phyloP scores from a whole-genome alignment of 2,329 filamentous ascomycete species.

The Escovopsis sp. region DNA sequence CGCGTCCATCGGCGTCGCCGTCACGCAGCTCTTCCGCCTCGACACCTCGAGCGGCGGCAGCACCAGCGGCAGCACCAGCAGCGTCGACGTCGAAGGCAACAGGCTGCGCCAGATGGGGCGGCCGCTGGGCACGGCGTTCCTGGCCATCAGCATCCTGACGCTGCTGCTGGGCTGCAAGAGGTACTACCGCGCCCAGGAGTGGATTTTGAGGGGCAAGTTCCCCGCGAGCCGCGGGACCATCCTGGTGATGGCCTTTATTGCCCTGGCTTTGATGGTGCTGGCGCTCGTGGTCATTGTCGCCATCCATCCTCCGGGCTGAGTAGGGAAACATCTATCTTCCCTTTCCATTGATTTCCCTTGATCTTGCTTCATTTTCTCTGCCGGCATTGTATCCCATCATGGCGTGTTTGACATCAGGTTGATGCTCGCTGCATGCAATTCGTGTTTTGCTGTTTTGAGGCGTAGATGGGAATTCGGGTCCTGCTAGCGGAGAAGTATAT shows the following conservation, averaged over 20 bases:
- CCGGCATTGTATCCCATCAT: not conserved
- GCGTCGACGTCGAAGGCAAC: constrained; percentile 18
- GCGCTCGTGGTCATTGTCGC: constrained; percentile 45
- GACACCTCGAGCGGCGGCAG: constrained; percentile 35
- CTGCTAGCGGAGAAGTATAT: no score
- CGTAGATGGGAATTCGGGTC: no score
- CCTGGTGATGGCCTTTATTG: constrained; percentile 50
- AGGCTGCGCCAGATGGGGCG: constrained; percentile 52
- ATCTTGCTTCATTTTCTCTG: not conserved
- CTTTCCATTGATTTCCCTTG: not conserved
- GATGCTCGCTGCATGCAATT: no score
- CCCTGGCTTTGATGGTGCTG: constrained; percentile 46
- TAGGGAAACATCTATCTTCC: not conserved
- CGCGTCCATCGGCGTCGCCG: constrained; percentile 66
- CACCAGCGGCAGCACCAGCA: constrained; percentile 1
- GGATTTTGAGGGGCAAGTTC: constrained; percentile 68
- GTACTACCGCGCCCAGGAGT: constrained; percentile 65
- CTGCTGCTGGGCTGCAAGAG: constrained; percentile 64
- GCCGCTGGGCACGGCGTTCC: constrained; percentile 61
- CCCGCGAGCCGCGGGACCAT: constrained; percentile 65
- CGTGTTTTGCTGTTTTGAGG: no score
- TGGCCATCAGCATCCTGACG: constrained; percentile 61
- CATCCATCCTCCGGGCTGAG: constrained; percentile 26
- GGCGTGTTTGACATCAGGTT: no score
- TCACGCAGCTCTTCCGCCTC: constrained; percentile 73